phyloP scores from a whole-genome alignment of 139 green algal genomes.

The Chlamydomonas schloesseri region DNA sequence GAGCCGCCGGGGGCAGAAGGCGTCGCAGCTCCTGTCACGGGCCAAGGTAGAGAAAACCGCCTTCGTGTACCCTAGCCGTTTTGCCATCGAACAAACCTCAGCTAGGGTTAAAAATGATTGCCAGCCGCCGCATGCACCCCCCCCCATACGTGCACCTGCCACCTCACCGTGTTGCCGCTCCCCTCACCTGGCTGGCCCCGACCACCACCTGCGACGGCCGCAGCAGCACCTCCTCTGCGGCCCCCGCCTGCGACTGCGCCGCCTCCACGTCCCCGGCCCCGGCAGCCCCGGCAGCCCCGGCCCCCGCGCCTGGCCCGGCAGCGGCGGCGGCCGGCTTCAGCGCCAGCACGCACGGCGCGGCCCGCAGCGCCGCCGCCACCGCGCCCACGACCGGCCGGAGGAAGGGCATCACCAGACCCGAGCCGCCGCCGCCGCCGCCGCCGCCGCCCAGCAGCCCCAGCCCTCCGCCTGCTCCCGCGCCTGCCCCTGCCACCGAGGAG shows the following conservation, averaged over 20 bases:
- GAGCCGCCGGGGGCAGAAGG: not conserved
- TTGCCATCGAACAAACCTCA: too few species aligned
- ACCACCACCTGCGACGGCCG: constrained; percentile 19
- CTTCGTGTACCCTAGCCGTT: too few species aligned
- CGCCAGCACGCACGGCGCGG: constrained; percentile 10
- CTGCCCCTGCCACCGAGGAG: not conserved
- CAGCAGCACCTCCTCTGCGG: not conserved
- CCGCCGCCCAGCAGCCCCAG: too few species aligned
- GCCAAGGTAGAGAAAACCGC: too few species aligned
- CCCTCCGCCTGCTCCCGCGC: not conserved
- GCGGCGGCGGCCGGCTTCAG: not conserved
- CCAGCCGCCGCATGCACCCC: not conserved
- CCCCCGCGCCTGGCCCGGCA: too few species aligned
- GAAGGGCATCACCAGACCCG: constrained; percentile 11
- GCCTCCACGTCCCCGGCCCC: too few species aligned
- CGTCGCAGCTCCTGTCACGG: not conserved
- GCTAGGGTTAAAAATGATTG: too few species aligned
- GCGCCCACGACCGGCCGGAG: constrained; percentile 13
- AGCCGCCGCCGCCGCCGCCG: not conserved
- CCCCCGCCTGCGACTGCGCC: too few species aligned
- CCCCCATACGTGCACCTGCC: not conserved
- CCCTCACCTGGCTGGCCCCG: not conserved
- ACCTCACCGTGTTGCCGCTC: not conserved
- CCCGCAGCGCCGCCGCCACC: constrained; percentile 12
- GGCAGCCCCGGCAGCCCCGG: too few species aligned